Percentiles rank a stretch among this genome's conserved stretches.
Conservation (phyloP, 306 rosid genomes). For the Cucumis melo region DNA sequence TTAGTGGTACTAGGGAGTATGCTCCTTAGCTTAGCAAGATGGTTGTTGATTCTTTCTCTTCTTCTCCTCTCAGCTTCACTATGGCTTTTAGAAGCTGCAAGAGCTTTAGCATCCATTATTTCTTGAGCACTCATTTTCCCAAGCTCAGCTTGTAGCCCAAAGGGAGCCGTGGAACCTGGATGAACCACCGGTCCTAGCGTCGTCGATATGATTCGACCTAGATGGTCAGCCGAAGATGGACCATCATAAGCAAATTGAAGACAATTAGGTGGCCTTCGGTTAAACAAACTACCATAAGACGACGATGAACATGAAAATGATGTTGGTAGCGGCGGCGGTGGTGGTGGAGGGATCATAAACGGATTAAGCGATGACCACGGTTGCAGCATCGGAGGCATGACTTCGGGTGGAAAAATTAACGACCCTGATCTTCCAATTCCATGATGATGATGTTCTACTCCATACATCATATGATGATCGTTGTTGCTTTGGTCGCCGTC, state of each 20-base stretch:
- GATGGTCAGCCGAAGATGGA: slow-evolving; percentile 49
- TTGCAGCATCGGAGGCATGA: slow-evolving; percentile 41
- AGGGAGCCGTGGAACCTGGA: slow-evolving; percentile 45
- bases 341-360: slow-evolving; percentile 33
- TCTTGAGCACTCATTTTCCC: slow-evolving; percentile 82
- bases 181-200: slow-evolving; percentile 56
- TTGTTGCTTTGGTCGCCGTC: not conserved
- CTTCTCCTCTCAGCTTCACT: slow-evolving; percentile 93
- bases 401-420: slow-evolving; percentile 27
- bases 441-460: slow-evolving; percentile 6
- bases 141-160: slow-evolving; percentile 75
- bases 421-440: slow-evolving; percentile 19
- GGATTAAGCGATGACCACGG: slow-evolving; percentile 45
- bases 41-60: slow-evolving; percentile 91
- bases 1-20: slow-evolving; percentile 83
- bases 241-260: slow-evolving; percentile 70
- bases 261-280: slow-evolving; percentile 40
- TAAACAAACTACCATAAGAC: slow-evolving; percentile 40
- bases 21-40: slow-evolving; percentile 79
- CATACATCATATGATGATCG: slow-evolving; percentile 13
- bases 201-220: slow-evolving; percentile 50
- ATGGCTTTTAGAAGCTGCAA: slow-evolving; percentile 87
- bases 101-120: slow-evolving; percentile 93
- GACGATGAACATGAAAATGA: slow-evolving; percentile 10
- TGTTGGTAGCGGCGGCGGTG: not conserved